These are phyloP conservation scores for Fusarium sp. DNA, from an alignment of 2,329 filamentous ascomycete genomes.

Conservation along the genomic window DNA sequence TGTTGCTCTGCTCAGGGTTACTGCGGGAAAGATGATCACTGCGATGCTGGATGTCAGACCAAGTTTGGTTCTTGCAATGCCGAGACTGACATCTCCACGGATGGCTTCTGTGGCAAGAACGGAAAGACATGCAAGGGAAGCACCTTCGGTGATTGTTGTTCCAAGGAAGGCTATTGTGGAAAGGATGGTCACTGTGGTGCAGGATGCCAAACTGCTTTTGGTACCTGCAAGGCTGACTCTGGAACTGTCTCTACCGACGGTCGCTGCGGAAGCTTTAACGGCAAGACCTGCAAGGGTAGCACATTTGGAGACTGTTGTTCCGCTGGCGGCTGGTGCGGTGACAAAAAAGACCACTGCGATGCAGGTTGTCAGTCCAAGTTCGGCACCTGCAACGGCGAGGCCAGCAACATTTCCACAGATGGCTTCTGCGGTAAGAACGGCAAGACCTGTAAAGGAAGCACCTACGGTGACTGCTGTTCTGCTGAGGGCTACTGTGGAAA, in stretches of 20 bases:
- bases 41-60: neutral
- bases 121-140: slow-evolving; percentile 5
- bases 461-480: slow-evolving; percentile 16
- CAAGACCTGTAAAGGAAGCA: slow-evolving; percentile 9
- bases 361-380: neutral
- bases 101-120: neutral
- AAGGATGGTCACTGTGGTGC: neutral
- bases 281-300: slow-evolving; percentile 11
- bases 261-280: neutral
- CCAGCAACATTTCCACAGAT: neutral
- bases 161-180: neutral
- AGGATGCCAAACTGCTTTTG: neutral
- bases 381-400: neutral
- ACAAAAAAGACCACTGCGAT: no score
- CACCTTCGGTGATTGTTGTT: neutral
- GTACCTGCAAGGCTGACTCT: neutral
- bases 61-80: neutral
- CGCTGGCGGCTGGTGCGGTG: no score
- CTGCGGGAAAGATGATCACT: neutral
- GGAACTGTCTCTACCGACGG: slow-evolving; percentile 1
- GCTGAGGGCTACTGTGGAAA: slow-evolving; percentile 10
- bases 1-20: slow-evolving; percentile 10
- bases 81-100: neutral
- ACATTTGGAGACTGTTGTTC: slow-evolving; percentile 15
- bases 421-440: slow-evolving; percentile 12